Percentiles rank a stretch among this genome's conserved stretches.
Conservation (phyloP, 169 alveolate species). For the Plasmodium gallinaceum region DNA sequence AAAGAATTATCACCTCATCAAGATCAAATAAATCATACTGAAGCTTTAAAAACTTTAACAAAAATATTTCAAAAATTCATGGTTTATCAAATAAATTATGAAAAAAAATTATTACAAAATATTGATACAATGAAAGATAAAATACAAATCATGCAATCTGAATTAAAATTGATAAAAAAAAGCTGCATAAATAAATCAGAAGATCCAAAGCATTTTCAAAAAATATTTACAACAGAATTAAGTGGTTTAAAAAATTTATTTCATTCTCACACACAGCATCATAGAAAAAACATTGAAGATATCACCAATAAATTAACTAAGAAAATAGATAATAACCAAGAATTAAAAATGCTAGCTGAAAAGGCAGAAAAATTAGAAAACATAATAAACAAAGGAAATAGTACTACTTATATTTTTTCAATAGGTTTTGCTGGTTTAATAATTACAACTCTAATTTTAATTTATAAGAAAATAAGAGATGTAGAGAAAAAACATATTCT, state of each 20-base stretch:
- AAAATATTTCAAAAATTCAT: conserved; percentile 34
- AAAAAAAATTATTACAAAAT: conserved; percentile 24
- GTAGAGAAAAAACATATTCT: conserved; percentile 72
- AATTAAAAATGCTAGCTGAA: conserved; percentile 56
- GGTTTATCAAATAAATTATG: conserved; percentile 24
- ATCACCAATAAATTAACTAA: conserved; percentile 41
- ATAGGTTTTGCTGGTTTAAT: conserved; percentile 40
- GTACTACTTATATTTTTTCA: conserved; percentile 23
- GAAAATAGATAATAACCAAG: conserved; percentile 43
- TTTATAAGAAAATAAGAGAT: conserved; percentile 69
- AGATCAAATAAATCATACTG: conserved; percentile 1
- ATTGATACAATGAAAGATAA: conserved; percentile 19
- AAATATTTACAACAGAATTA: conserved; percentile 56
- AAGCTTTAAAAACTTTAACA: conserved; percentile 13
- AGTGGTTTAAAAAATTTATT: conserved; percentile 63
- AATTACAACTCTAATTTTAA: conserved; percentile 25
- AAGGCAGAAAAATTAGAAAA: conserved; percentile 59
- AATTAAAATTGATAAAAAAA: conserved; percentile 35
- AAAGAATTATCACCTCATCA: neutral
- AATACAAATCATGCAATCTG: conserved; percentile 4
- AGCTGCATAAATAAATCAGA: conserved; percentile 18
- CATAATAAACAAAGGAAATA: conserved; percentile 64
- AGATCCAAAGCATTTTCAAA: conserved; percentile 52
- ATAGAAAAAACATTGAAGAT: conserved; percentile 64
- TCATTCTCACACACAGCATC: conserved; percentile 70